Base-by-base conservation (phyloP, 495 filamentous ascomycete genomes). In the Xylaria bambusicola region DNA sequence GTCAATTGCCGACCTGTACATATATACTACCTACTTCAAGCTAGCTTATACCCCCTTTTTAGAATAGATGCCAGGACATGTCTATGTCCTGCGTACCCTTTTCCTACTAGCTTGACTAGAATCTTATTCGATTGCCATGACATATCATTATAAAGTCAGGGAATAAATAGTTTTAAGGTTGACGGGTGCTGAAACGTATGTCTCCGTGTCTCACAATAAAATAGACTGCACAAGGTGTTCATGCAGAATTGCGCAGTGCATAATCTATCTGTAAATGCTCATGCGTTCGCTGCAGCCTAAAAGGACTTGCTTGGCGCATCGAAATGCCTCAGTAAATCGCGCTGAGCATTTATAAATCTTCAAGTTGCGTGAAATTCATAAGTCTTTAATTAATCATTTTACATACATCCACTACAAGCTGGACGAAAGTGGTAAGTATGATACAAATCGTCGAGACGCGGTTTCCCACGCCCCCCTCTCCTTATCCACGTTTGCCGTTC, bases 381-480 rank as follows among this genome's bases (percentile, higher is more conserved):
- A 49, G 60, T 51, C 56, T 50, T 56, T 46, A 23, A 69, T 66
- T 67, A 29, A 66, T 66, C 64, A 48, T 44, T 60, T 53, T 60
- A 58, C 60, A 33, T 65, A 67, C 60, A 67, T 67, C 47, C 64
- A 69, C 58, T 45, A 57, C 65, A 62, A 38, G 24, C 23, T 12
- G 38, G 38, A 27, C 35, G 36, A 38, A 51, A 20, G 35, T 13
- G 36, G 18, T 33, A 40, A 26, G 46, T 67, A 69, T 69, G 62
- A 60, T 67, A 67, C 67, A 66, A 59, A 58, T 61, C 64, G 60
- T 63, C 60, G n/a, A n/a, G n/a, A n/a, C n/a, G 60, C 52, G 63
- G 41, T 61, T 58, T 52, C 53, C 55, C 58, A 50, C 41, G 55
- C 57, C 24, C 18, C n/a, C 23, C 20, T 21, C 18, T 42, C 5